These are phyloP conservation scores for Pelargonium cotyledonis DNA, from an alignment of 441 rosid genomes.

Conservation along the genomic window DNA sequence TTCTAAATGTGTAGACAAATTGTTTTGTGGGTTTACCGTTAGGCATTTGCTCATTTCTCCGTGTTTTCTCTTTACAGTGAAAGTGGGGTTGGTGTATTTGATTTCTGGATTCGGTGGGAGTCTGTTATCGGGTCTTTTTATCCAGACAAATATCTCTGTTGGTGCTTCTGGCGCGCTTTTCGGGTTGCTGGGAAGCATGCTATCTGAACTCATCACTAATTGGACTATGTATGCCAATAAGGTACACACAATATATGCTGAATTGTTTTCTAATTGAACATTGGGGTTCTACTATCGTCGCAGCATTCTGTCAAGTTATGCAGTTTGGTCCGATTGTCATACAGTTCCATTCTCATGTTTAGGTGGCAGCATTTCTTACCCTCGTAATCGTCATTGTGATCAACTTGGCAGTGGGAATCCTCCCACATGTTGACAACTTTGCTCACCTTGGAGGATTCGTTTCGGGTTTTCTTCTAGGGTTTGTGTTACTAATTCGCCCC, in stretches of 20 bases:
- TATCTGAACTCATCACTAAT: slow-evolving; percentile 82
- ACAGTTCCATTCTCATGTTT: slow-evolving; percentile 11
- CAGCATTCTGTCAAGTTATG: not conserved
- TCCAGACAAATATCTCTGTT: slow-evolving; percentile 55
- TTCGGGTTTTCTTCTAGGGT: slow-evolving; percentile 76
- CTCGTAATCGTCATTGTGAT: slow-evolving; percentile 59
- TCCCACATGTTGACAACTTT: slow-evolving; percentile 89
- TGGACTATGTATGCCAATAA: slow-evolving; percentile 84
- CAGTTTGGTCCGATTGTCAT: not conserved
- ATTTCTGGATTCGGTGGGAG: slow-evolving; percentile 81
- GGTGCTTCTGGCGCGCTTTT: slow-evolving; percentile 98
- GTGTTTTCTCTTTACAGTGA: slow-evolving; percentile 34
- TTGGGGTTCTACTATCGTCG: too few relatives aligned
- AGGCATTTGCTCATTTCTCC: too few relatives aligned
- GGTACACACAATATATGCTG: slow-evolving; percentile 30
- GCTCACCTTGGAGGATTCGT: slow-evolving; percentile 90
- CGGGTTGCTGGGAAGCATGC: slow-evolving; percentile 91
- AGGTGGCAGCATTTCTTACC: slow-evolving; percentile 72
- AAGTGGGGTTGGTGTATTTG: slow-evolving; percentile 64
- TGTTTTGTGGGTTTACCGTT: too few relatives aligned
- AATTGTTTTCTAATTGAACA: too few relatives aligned
- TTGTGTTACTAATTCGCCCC: slow-evolving; percentile 62
- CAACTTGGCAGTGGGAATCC: slow-evolving; percentile 77
- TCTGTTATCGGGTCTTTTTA: slow-evolving; percentile 62
- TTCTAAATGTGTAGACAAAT: too few relatives aligned